Percentiles rank a stretch among this genome's conserved stretches.
phyloP scores from a whole-genome alignment of 352 stramenopile genomes.

The Globisporangium alternatum region DNA sequence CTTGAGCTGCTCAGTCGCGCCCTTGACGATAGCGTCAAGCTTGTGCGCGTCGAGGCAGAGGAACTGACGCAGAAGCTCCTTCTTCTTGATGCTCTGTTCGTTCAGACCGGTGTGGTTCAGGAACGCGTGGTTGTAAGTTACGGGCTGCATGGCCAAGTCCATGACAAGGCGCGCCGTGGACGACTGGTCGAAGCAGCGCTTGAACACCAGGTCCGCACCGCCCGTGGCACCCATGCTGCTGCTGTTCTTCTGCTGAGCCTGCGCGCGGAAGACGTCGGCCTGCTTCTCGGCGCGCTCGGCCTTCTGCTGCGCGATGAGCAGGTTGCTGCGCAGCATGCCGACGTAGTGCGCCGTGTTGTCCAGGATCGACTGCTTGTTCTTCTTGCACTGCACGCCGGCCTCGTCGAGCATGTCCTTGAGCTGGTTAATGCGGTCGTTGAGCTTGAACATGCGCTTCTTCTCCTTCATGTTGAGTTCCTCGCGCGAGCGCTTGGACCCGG shows the following conservation, averaged over 20 bases:
- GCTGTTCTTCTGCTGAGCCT: slow-evolving; percentile 20
- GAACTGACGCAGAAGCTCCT: slow-evolving; percentile 30
- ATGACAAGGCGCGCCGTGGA: slow-evolving; percentile 55
- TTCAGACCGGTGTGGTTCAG: slow-evolving; percentile 38
- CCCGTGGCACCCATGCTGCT: slow-evolving; percentile 2
- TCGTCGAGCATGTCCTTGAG: slow-evolving; percentile 65
- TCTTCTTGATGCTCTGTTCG: slow-evolving; percentile 38
- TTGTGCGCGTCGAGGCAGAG: slow-evolving; percentile 52
- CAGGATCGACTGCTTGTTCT: slow-evolving; percentile 77
- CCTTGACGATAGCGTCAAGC: slow-evolving; percentile 44
- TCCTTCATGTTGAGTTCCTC: slow-evolving; percentile 85
- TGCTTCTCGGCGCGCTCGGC: slow-evolving; percentile 47
- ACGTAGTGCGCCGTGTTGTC: slow-evolving; percentile 75
- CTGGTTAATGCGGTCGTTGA: slow-evolving; percentile 83
- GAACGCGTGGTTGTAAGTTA: slow-evolving; percentile 63
- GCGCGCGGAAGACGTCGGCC: slow-evolving; percentile 23
- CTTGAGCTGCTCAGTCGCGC: slow-evolving; percentile 36
- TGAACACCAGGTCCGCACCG: slow-evolving; percentile 41
- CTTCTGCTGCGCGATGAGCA: slow-evolving; percentile 60
- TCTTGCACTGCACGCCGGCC: slow-evolving; percentile 70
- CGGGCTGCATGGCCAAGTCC: slow-evolving; percentile 43
- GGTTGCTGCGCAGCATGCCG: slow-evolving; percentile 56
- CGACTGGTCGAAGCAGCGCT: slow-evolving; percentile 67
- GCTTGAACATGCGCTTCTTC: slow-evolving; percentile 90
- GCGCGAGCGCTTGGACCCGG: slow-evolving; percentile 56